Percentiles rank a stretch among this genome's conserved stretches.
These are phyloP conservation scores for Sedum album DNA, from an alignment of 164 flowering plant species.

Conservation along the genomic window DNA sequence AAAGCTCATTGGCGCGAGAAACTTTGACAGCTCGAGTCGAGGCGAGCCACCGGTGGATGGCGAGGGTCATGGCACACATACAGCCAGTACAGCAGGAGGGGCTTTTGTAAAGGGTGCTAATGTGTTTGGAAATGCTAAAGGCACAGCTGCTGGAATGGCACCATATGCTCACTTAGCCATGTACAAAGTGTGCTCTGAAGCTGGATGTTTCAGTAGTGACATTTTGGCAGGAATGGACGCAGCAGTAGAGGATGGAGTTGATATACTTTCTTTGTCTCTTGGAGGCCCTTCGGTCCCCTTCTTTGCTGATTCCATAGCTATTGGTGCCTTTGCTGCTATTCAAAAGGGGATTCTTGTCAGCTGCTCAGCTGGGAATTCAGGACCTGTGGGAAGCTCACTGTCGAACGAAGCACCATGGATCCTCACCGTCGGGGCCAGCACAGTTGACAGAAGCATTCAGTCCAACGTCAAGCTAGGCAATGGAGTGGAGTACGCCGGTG, in stretches of 20 bases:
- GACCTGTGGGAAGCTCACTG: conserved; percentile 12
- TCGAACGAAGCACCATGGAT: conserved; percentile 32
- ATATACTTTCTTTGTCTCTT: conserved; percentile 22
- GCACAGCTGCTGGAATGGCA: conserved; percentile 25
- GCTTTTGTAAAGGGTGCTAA: conserved; percentile 15
- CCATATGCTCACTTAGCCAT: conserved; percentile 27
- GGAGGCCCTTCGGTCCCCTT: conserved; percentile 13
- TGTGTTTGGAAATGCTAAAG: conserved; percentile 17
- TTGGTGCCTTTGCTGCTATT: conserved; percentile 22
- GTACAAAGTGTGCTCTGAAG: conserved; percentile 18
- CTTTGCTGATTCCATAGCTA: conserved; percentile 9
- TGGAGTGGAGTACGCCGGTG: conserved; percentile 15
- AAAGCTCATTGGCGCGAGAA: conserved; percentile 18
- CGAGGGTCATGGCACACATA: conserved; percentile 25
- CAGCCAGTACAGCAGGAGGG: conserved; percentile 26
- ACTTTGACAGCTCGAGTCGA: conserved; percentile 2
- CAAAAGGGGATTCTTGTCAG: conserved; percentile 25
- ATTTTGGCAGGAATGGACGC: conserved; percentile 24
- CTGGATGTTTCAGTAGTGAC: conserved; percentile 8
- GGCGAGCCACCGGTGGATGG: conserved; percentile 10
- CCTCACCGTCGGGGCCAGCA: conserved; percentile 30
- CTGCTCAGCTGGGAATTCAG: conserved; percentile 24
- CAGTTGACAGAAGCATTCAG: conserved; percentile 18
- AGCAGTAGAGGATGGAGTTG: conserved; percentile 26
- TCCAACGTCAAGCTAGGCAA: conserved; percentile 23